These are phyloP conservation scores for Schwanniomyces polymorphus DNA, from an alignment of 805 yeast species.

Conservation along the genomic window DNA sequence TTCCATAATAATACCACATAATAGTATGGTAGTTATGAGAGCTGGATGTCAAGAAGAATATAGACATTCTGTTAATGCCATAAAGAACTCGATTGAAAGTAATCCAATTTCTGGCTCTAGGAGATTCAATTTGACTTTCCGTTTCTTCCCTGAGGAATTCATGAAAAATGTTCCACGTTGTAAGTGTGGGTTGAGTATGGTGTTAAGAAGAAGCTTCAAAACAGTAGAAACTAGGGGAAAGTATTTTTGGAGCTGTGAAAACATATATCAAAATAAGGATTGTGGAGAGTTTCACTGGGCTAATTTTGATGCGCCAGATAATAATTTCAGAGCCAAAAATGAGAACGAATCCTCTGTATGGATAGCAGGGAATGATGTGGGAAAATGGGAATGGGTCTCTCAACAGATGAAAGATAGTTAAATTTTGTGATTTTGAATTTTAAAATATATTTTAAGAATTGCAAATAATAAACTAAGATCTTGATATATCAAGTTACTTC, in stretches of 20 bases:
- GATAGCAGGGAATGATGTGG: conserved; percentile 18
- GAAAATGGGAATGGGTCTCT: conserved; percentile 1
- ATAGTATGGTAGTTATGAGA: conserved; percentile 69
- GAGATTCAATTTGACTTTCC: conserved; percentile 65
- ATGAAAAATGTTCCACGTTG: conserved; percentile 43
- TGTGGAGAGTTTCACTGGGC: conserved; percentile 56
- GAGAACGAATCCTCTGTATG: conserved; percentile 40
- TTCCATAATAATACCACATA: conserved; percentile 67
- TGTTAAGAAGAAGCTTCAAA: conserved; percentile 55
- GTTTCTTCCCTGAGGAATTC: conserved; percentile 49
- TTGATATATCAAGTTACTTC: too few species aligned
- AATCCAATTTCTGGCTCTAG: conserved; percentile 42
- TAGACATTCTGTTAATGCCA: conserved; percentile 60
- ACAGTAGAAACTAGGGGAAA: conserved; percentile 47
- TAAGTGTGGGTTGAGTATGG: conserved; percentile 50
- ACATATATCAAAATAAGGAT: conserved; percentile 41
- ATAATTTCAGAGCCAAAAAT: conserved; percentile 31
- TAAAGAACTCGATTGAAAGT: conserved; percentile 46
- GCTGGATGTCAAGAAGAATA: conserved; percentile 78
- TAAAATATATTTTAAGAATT: neutral
- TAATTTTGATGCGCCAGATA: conserved; percentile 33
- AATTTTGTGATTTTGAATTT: too few species aligned
- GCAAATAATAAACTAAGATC: too few species aligned
- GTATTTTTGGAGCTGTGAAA: conserved; percentile 68
- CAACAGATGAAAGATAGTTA: neutral